Conservation (phyloP, 2,329 filamentous ascomycete species). For the Penicillium sp. region DNA sequence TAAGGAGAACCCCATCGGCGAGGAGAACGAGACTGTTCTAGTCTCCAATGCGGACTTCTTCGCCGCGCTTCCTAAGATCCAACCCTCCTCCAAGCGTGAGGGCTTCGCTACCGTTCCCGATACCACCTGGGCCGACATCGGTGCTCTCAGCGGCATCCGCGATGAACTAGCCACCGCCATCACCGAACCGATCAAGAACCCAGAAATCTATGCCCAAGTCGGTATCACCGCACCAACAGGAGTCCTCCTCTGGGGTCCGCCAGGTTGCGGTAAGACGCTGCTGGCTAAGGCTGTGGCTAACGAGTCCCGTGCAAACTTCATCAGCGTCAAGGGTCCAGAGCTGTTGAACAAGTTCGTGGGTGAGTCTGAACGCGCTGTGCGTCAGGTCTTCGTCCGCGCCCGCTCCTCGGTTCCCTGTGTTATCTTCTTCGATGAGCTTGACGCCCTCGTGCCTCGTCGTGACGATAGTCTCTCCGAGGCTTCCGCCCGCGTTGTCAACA, state of each 20-base stretch:
- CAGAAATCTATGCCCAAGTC: constrained; percentile 70
- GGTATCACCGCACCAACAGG: constrained; percentile 81
- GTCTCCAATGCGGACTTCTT: constrained; percentile 70
- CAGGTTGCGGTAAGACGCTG: constrained; percentile 94
- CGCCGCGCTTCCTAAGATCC: constrained; percentile 69
- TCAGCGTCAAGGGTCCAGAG: constrained; percentile 94
- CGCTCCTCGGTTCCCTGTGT: constrained; percentile 86
- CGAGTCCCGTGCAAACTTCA: constrained; percentile 95
- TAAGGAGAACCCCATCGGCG: constrained; percentile 51
- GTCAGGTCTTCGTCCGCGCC: constrained; percentile 87
- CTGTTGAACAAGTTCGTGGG: constrained; percentile 97
- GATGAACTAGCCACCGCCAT: constrained; percentile 81
- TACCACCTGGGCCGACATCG: constrained; percentile 90
- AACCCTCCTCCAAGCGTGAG: constrained; percentile 82
- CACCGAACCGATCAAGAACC: constrained; percentile 82
- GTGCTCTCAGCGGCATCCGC: constrained; percentile 75
- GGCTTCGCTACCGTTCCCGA: constrained; percentile 93
- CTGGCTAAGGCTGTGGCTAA: constrained; percentile 95
- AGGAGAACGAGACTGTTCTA: constrained; percentile 54
- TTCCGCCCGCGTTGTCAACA: constrained; percentile 87
- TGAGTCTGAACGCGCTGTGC: constrained; percentile 88
- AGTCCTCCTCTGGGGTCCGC: constrained; percentile 92
- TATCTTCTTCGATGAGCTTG: constrained; percentile 96
- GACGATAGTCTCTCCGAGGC: constrained; percentile 78
- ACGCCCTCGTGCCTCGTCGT: constrained; percentile 82